Percentiles rank a stretch among this genome's conserved stretches.
Evolutionary conservation across 1,139 yeast genomes (phyloP).

Genomic region (Ogataea hybrid): DNA sequence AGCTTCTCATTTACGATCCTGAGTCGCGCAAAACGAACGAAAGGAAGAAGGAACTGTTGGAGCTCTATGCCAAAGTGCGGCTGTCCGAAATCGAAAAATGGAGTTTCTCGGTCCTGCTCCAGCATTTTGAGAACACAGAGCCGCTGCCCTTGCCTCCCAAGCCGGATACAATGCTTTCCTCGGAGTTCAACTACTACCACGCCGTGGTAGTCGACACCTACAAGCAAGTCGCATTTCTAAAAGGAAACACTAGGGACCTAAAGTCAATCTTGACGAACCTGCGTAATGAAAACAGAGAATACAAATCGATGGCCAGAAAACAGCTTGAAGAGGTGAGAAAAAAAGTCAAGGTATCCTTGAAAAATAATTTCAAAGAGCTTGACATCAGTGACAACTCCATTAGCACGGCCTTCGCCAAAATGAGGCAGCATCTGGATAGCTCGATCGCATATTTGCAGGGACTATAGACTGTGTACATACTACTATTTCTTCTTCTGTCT

Average conservation of each 20-base stretch:
- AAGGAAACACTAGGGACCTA: neutral
- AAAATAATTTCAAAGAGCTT: constrained; percentile 17
- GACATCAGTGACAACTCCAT: constrained; percentile 16
- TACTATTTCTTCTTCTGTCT: constrained; percentile 37
- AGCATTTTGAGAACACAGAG: constrained; percentile 9
- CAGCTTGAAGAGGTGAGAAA: constrained; percentile 9
- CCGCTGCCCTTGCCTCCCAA: constrained; percentile 9
- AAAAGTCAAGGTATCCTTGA: constrained; percentile 20
- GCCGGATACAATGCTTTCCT: constrained; percentile 17
- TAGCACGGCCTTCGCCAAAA: constrained; percentile 12
- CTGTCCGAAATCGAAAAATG: constrained; percentile 26
- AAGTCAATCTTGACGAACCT: constrained; percentile 8
- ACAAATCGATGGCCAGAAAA: constrained; percentile 12
- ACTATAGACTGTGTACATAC: constrained; percentile 8
- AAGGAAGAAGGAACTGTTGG: constrained; percentile 16
- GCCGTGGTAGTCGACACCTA: constrained; percentile 24
- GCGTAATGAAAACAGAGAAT: constrained; percentile 16
- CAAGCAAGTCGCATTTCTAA: constrained; percentile 18
- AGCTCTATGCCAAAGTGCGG: constrained; percentile 4
- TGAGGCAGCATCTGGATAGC: constrained; percentile 17
- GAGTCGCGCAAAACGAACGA: constrained; percentile 19
- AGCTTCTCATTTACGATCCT: constrained; percentile 31
- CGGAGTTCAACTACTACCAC: constrained; percentile 25
- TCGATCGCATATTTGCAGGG: constrained; percentile 14
- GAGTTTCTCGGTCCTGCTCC: constrained; percentile 17